phyloP scores from a whole-genome alignment of 2,329 filamentous ascomycete genomes.

The Pyrenophora tritici-repentis region DNA sequence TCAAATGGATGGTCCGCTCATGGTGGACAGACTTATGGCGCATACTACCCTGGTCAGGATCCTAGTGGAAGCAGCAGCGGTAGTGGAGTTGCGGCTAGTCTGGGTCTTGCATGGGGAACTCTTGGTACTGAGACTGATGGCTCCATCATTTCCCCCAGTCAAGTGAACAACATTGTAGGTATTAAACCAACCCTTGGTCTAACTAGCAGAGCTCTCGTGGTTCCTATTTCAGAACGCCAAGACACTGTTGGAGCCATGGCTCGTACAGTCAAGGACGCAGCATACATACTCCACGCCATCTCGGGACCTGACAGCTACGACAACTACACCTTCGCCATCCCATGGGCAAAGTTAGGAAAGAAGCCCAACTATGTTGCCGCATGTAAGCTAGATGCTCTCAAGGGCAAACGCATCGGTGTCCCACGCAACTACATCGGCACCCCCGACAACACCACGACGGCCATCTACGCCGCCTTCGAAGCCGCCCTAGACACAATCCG shows the following conservation, averaged over 20 bases:
- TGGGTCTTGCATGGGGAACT: conserved; percentile 64
- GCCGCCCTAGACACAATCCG: conserved; percentile 58
- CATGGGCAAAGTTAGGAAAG: conserved; percentile 46
- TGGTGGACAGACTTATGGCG: conserved; percentile 65
- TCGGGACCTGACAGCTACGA: conserved; percentile 58
- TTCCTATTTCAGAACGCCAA: conserved; percentile 66
- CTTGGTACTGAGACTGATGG: conserved; percentile 68
- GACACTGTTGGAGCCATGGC: conserved; percentile 64
- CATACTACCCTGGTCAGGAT: conserved; percentile 66
- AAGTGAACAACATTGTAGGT: conserved; percentile 66
- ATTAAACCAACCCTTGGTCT: conserved; percentile 67
- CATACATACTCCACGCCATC: conserved; percentile 63
- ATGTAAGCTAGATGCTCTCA: conserved; percentile 58
- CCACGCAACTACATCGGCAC: conserved; percentile 62
- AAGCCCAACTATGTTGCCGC: conserved; percentile 66
- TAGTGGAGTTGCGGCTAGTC: conserved; percentile 62
- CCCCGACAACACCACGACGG: conserved; percentile 36
- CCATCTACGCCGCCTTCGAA: conserved; percentile 61
- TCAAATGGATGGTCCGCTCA: conserved; percentile 68
- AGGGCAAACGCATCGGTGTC: conserved; percentile 67
- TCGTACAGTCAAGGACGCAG: conserved; percentile 63
- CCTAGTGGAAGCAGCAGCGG: conserved; percentile 56
- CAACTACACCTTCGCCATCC: conserved; percentile 65
- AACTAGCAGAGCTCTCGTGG: conserved; percentile 65
- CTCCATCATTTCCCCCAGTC: conserved; percentile 63